Evolutionary conservation across 768 basidiomycete genomes (phyloP).

Genomic region (Lactarius sp.): DNA sequence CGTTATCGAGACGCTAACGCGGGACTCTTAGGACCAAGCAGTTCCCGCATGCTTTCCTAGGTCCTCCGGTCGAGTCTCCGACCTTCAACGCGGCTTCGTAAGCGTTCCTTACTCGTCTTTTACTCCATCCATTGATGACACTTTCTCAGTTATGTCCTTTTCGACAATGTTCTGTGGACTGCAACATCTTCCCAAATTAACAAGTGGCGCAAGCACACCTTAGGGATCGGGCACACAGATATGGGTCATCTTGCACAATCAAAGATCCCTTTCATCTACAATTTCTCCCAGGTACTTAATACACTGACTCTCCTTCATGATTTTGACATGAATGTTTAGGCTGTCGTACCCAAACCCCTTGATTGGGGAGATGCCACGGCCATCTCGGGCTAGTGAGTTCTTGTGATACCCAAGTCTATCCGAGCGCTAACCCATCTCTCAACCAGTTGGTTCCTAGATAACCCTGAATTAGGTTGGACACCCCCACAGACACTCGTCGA

Average conservation of each 20-base stretch:
- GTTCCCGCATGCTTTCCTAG: conserved; percentile 63
- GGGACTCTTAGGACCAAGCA: conserved; percentile 41
- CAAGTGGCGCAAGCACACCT: conserved; percentile 51
- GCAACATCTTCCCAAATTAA: conserved; percentile 64
- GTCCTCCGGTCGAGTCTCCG: conserved; percentile 57
- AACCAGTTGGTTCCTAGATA: conserved; percentile 58
- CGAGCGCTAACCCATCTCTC: conserved; percentile 3
- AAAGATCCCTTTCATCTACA: conserved; percentile 60
- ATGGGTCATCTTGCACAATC: conserved; percentile 55
- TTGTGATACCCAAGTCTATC: background rate
- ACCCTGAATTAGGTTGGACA: conserved; percentile 54
- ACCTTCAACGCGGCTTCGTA: conserved; percentile 57
- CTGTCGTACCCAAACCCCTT: conserved; percentile 62
- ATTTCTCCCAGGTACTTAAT: conserved; percentile 48
- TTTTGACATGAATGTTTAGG: conserved; percentile 28
- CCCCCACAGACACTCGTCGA: conserved; percentile 46
- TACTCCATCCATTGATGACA: background rate
- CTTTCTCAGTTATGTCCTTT: conserved; percentile 47
- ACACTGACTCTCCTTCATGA: background rate
- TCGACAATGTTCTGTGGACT: conserved; percentile 64
- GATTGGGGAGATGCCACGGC: conserved; percentile 60
- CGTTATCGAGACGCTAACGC: background rate
- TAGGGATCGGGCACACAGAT: conserved; percentile 49
- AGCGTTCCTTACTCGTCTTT: conserved; percentile 26
- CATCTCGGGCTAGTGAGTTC: conserved; percentile 50